These are phyloP conservation scores for Venturia aucupariae DNA, from an alignment of 2,329 filamentous ascomycete species.

Conservation along the genomic window DNA sequence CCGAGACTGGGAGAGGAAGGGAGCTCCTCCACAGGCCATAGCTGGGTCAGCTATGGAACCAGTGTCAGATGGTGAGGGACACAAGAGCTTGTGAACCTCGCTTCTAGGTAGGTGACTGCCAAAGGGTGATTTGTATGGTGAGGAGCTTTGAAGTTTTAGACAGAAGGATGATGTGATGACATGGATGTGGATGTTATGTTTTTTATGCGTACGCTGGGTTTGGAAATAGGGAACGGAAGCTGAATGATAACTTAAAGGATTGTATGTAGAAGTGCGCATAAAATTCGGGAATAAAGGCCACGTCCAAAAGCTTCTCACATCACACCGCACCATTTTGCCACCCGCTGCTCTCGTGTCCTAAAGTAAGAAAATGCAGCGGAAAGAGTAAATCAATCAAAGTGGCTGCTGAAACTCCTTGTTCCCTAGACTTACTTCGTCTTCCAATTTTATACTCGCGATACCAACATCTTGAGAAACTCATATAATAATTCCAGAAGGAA, in stretches of 20 bases:
- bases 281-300: background rate
- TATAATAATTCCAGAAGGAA: too few relatives aligned
- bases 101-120: too few relatives aligned
- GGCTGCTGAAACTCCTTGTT: too few relatives aligned
- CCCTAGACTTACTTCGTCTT: too few relatives aligned
- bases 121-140: background rate
- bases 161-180: background rate
- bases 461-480: too few relatives aligned
- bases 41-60: background rate
- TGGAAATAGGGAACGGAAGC: background rate
- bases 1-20: conserved; percentile 21
- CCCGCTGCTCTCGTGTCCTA: too few relatives aligned
- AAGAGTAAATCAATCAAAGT: too few relatives aligned
- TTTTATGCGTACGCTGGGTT: background rate
- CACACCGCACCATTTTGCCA: too few relatives aligned
- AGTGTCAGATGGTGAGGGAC: background rate
- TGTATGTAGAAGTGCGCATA: too few relatives aligned
- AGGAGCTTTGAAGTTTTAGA: background rate
- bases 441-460: too few relatives aligned
- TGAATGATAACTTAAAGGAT: background rate
- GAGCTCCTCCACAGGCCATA: background rate
- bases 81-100: background rate
- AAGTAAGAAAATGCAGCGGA: too few relatives aligned
- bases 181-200: background rate
- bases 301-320: too few relatives aligned